These are phyloP conservation scores for Phialophora macrospora DNA, from an alignment of 2,329 filamentous ascomycete genomes.

Conservation along the genomic window DNA sequence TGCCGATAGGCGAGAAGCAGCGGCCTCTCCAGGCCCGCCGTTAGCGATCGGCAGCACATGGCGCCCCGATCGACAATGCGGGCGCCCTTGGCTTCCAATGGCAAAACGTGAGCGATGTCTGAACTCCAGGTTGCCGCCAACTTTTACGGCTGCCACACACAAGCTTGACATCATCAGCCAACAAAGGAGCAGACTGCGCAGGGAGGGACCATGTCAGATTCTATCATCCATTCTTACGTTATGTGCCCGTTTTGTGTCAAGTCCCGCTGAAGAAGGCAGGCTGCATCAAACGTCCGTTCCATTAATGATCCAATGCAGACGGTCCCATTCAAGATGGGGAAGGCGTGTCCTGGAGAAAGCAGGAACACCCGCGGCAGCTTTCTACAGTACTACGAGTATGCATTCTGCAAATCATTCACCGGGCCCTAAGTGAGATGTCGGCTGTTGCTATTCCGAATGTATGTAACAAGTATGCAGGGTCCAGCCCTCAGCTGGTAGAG, in stretches of 20 bases:
- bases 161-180: slow-evolving; percentile 2
- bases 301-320: background rate
- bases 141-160: background rate
- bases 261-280: background rate
- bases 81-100: background rate
- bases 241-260: background rate
- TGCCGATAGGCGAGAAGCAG: background rate
- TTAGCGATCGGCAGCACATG: background rate
- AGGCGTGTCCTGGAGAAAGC: background rate
- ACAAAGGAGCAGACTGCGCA: background rate
- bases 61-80: background rate
- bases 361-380: background rate
- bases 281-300: background rate
- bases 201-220: background rate
- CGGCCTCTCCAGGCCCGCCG: background rate
- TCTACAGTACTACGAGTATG: background rate
- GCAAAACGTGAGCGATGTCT: background rate
- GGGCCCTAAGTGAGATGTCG: background rate
- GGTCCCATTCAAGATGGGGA: background rate
- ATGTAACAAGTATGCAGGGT: background rate
- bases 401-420: background rate
- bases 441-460: background rate
- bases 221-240: background rate
- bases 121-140: slow-evolving; percentile 3
- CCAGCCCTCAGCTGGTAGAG: background rate